These are phyloP conservation scores for Hypoxylon subgilvum DNA, from an alignment of 495 filamentous ascomycete species.

Conservation along the genomic window DNA sequence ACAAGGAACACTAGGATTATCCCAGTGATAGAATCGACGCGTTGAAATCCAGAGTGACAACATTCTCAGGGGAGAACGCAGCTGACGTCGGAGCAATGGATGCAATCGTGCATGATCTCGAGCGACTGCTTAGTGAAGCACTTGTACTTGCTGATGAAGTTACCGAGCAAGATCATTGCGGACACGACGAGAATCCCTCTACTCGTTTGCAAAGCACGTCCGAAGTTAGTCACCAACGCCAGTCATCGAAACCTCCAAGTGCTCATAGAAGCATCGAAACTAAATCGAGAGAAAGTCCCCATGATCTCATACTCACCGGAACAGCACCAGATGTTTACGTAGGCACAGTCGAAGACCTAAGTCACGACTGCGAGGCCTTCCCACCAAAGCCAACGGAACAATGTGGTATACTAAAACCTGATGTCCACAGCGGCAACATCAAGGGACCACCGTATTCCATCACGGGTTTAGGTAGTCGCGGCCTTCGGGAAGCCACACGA, in stretches of 20 bases:
- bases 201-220: conserved; percentile 17
- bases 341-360: not conserved
- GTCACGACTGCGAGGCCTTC: not conserved
- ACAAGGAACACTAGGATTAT: conserved; percentile 25
- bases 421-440: conserved; percentile 29
- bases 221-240: not conserved
- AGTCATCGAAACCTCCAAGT: conserved; percentile 16
- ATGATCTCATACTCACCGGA: conserved; percentile 34
- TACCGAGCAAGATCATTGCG: conserved; percentile 30
- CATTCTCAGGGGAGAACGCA: conserved; percentile 27
- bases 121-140: conserved; percentile 55
- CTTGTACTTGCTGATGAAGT: conserved; percentile 50
- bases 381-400: conserved; percentile 23
- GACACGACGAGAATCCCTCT: conserved; percentile 14
- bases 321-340: conserved; percentile 5
- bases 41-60: conserved; percentile 29
- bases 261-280: conserved; percentile 23
- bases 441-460: conserved; percentile 7
- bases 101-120: conserved; percentile 50
- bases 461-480: not conserved
- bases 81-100: conserved; percentile 30
- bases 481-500: conserved; percentile 9
- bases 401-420: conserved; percentile 27
- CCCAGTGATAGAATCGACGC: conserved; percentile 28
- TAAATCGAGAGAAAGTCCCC: conserved; percentile 25